phyloP scores from a whole-genome alignment of 78 protist species.

The Monocercomonoides exilis region DNA sequence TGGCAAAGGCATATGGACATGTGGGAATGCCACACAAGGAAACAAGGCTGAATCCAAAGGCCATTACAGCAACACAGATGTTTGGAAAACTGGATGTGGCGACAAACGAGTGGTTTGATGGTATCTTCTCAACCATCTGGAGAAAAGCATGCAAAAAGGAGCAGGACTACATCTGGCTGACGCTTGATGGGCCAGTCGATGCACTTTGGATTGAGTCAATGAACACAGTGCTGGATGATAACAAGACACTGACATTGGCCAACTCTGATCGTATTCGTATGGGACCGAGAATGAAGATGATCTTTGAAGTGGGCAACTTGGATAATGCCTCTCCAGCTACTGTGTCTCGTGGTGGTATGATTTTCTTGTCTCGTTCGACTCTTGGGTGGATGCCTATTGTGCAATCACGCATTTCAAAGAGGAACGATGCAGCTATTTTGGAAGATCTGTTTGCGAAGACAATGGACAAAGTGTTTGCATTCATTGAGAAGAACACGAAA shows the following conservation, averaged over 20 bases:
- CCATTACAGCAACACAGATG: conserved; percentile 66
- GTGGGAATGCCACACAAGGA: conserved; percentile 34
- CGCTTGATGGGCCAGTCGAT: conserved; percentile 82
- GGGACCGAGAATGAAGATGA: conserved; percentile 43
- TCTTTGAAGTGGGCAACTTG: conserved; percentile 70
- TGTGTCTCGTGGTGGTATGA: conserved; percentile 76
- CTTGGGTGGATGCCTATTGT: conserved; percentile 37
- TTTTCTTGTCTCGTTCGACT: conserved; percentile 46
- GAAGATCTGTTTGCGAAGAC: conserved; percentile 8
- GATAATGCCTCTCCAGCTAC: conserved; percentile 89
- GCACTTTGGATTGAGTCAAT: conserved; percentile 77
- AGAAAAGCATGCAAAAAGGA: conserved; percentile 29
- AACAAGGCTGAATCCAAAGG: conserved; percentile 75
- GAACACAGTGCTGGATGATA: conserved; percentile 84
- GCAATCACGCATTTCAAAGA: conserved; percentile 12
- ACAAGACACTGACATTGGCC: conserved; percentile 70
- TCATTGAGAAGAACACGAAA: background rate
- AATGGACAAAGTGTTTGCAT: conserved; percentile 1
- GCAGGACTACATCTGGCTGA: conserved; percentile 49
- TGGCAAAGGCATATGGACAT: conserved; percentile 28
- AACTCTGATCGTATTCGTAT: conserved; percentile 75
- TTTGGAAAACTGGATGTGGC: conserved; percentile 57
- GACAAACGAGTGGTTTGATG: conserved; percentile 75
- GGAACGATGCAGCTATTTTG: conserved; percentile 17
- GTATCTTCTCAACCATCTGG: conserved; percentile 70